Evolutionary conservation across 1,284 basidiomycete genomes (phyloP).

Genomic region (Ceratobasidium sp.): DNA sequence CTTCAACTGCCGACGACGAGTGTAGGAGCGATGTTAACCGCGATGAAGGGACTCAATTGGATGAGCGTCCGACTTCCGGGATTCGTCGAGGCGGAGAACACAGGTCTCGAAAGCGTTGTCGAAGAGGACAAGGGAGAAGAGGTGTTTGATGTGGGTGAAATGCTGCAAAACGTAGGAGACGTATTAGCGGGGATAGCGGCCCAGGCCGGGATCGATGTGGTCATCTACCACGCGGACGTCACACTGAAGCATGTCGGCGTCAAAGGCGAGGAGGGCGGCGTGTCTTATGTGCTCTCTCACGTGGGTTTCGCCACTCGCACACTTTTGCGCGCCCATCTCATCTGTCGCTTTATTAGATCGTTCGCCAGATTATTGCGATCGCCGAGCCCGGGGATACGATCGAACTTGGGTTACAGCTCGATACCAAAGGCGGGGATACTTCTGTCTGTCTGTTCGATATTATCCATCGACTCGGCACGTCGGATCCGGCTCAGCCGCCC

Average conservation of each 20-base stretch:
- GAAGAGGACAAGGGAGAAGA: constrained; percentile 50
- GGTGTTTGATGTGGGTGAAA: constrained; percentile 75
- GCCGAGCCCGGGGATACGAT: constrained; percentile 83
- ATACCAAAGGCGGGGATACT: constrained; percentile 50
- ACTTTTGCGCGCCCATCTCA: constrained; percentile 3
- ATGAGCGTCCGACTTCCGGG: constrained; percentile 79
- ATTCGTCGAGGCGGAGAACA: constrained; percentile 44
- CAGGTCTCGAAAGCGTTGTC: constrained; percentile 12
- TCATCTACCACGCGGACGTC: constrained; percentile 89
- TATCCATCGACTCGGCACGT: constrained; percentile 55
- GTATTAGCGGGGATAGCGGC: constrained; percentile 87
- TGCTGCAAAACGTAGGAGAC: constrained; percentile 84
- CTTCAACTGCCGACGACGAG: constrained; percentile 87
- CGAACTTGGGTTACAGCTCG: constrained; percentile 85
- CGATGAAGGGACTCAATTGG: constrained; percentile 92
- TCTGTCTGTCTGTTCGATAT: constrained; percentile 71
- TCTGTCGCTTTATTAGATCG: constrained; percentile 66
- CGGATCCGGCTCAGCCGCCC: background rate
- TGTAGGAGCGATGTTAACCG: constrained; percentile 87
- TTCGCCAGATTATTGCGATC: constrained; percentile 84
- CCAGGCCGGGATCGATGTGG: constrained; percentile 85
- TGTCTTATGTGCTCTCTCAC: constrained; percentile 85
- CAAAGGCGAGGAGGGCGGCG: constrained; percentile 84
- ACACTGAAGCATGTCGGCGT: constrained; percentile 87
- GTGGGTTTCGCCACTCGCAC: constrained; percentile 65